A percentile compares a stretch with the other conserved stretches of the same genome.
Evolutionary conservation across 805 yeast genomes (phyloP).

Genomic region (Saturnispora mendoncae): DNA sequence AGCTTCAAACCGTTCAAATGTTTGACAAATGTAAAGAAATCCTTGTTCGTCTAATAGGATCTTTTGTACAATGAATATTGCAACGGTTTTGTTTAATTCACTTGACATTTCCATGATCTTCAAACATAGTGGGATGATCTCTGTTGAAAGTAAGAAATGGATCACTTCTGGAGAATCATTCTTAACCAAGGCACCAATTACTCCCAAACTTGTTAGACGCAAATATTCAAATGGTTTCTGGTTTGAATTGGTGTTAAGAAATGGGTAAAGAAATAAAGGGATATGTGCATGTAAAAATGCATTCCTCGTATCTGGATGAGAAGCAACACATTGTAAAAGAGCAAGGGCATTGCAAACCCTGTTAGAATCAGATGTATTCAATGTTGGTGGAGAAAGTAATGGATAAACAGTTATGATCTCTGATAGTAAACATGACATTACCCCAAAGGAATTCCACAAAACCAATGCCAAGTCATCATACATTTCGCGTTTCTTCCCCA

Average conservation of each 20-base stretch:
- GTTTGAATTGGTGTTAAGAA: slow-evolving; percentile 82
- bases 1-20: slow-evolving; percentile 89
- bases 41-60: slow-evolving; percentile 90
- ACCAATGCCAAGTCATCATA: slow-evolving; percentile 90
- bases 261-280: slow-evolving; percentile 88
- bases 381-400: slow-evolving; percentile 72
- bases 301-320: slow-evolving; percentile 83
- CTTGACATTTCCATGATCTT: slow-evolving; percentile 94
- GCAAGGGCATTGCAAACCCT: slow-evolving; percentile 95
- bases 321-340: slow-evolving; percentile 90
- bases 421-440: slow-evolving; percentile 82
- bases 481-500: slow-evolving; percentile 90
- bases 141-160: slow-evolving; percentile 85
- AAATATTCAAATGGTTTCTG: slow-evolving; percentile 91
- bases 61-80: slow-evolving; percentile 91
- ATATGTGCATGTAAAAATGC: slow-evolving; percentile 83
- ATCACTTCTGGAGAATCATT: slow-evolving; percentile 95
- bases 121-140: slow-evolving; percentile 88
- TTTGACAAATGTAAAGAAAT: slow-evolving; percentile 84
- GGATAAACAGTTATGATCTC: slow-evolving; percentile 91
- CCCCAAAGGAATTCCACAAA: slow-evolving; percentile 94
- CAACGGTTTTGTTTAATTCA: slow-evolving; percentile 90
- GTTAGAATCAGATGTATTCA: slow-evolving; percentile 80
- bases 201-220: slow-evolving; percentile 88
- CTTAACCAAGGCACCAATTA: slow-evolving; percentile 92